Conservation (phyloP, 2,329 filamentous ascomycete genomes). For the Aspergillus pseudotamarii region DNA sequence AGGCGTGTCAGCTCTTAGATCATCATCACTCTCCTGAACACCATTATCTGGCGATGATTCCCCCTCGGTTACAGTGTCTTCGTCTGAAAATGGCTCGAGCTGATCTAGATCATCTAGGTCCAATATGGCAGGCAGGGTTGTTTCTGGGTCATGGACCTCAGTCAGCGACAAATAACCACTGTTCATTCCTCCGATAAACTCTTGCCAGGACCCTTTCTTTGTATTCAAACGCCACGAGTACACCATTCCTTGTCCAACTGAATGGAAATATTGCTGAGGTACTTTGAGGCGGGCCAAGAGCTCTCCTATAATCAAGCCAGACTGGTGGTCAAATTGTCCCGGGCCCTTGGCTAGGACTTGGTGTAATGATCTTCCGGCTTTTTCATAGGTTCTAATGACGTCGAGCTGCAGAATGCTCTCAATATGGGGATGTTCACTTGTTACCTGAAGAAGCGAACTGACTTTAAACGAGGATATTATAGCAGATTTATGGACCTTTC, state of each 20-base stretch:
- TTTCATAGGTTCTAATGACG: conserved; percentile 10
- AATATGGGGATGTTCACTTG: conserved; percentile 21
- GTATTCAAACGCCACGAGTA: conserved; percentile 26
- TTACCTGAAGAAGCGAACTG: conserved; percentile 23
- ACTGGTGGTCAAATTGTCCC: conserved; percentile 15
- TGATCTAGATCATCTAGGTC: neutral
- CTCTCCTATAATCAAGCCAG: conserved; percentile 26
- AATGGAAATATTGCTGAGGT: conserved; percentile 23
- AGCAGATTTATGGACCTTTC: conserved; percentile 25
- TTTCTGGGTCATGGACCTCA: neutral
- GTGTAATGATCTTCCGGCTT: conserved; percentile 19
- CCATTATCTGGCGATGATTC: neutral
- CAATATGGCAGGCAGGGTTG: neutral
- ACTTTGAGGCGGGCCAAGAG: conserved; percentile 25
- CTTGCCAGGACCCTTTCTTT: conserved; percentile 12
- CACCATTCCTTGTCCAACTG: conserved; percentile 25
- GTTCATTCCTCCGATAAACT: conserved; percentile 18
- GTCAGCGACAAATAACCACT: conserved; percentile 8
- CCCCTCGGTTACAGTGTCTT: neutral
- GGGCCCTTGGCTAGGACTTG: conserved; percentile 12
- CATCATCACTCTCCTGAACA: neutral
- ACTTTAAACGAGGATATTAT: conserved; percentile 35
- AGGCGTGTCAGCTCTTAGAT: neutral
- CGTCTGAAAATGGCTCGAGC: neutral
- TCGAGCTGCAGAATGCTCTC: conserved; percentile 30